phyloP scores from a whole-genome alignment of 129 eudicot species.

The Lactuca sativa region DNA sequence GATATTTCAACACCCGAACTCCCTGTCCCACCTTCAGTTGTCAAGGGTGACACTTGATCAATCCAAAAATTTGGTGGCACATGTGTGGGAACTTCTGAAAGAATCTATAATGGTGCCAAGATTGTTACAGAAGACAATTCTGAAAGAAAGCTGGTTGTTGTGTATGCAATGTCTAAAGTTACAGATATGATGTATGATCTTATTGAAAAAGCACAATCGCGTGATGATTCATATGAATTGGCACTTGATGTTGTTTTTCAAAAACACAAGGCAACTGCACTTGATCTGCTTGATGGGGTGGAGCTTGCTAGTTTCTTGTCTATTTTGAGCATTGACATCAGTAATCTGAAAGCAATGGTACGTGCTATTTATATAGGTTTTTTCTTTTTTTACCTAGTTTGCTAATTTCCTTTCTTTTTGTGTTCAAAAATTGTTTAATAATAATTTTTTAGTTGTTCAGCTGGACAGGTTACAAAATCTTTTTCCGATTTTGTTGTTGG shows the following conservation, averaged over 20 bases:
- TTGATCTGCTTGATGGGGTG: constrained; percentile 78
- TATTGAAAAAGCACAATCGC: constrained; percentile 76
- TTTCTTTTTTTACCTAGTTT: not conserved
- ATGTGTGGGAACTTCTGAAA: constrained; percentile 86
- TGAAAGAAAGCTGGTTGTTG: constrained; percentile 89
- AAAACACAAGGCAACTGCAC: constrained; percentile 80
- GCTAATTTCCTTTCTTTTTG: not conserved
- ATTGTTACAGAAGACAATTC: constrained; percentile 61
- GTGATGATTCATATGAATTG: constrained; percentile 63
- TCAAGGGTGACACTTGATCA: constrained; percentile 85
- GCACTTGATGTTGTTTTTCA: constrained; percentile 87
- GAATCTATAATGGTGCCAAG: constrained; percentile 82
- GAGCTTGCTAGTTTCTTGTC: constrained; percentile 67
- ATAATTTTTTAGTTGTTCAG: constrained; percentile 46
- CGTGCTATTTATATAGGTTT: constrained; percentile 93
- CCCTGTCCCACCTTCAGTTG: constrained; percentile 45
- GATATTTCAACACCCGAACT: constrained; percentile 50
- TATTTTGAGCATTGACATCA: constrained; percentile 57
- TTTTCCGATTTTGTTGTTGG: constrained; percentile 97
- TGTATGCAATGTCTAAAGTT: constrained; percentile 98
- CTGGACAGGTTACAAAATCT: constrained; percentile 96
- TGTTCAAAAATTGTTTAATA: not conserved
- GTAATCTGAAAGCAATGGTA: constrained; percentile 88
- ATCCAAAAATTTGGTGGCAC: constrained; percentile 99
- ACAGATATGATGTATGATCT: constrained; percentile 99